Conservation (phyloP, 139 green algal genomes). For the Volvox reticuliferus region DNA sequence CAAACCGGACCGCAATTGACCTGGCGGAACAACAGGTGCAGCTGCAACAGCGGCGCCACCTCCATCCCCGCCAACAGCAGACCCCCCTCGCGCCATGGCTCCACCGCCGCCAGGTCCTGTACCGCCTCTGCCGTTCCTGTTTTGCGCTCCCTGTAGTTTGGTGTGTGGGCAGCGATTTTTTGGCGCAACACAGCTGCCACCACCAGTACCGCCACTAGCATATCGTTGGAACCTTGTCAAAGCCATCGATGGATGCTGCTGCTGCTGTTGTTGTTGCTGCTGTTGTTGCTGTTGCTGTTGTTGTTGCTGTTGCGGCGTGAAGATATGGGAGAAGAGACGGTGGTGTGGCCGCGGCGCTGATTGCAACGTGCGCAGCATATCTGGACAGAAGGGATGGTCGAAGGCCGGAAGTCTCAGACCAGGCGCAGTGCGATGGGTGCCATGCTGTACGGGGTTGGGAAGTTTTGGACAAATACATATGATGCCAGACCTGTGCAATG, state of each 20-base stretch:
- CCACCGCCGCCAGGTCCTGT: background rate
- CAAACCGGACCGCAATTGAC: slow-evolving; percentile 21
- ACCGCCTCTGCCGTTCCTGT: background rate
- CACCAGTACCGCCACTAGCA: too few species aligned
- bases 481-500: too few species aligned
- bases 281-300: slow-evolving; percentile 49
- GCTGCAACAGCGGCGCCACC: background rate
- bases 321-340: slow-evolving; percentile 23
- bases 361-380: slow-evolving; percentile 62
- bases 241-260: background rate
- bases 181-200: too few species aligned
- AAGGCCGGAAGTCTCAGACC: too few species aligned
- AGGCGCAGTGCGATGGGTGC: too few species aligned
- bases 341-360: background rate
- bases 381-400: slow-evolving; percentile 44
- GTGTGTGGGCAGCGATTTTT: too few species aligned
- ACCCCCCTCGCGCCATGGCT: background rate
- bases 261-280: background rate
- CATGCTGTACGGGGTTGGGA: too few species aligned
- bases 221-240: too few species aligned
- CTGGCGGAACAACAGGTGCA: background rate
- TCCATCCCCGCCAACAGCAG: background rate
- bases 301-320: slow-evolving; percentile 7
- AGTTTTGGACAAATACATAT: too few species aligned
- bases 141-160: too few species aligned